Evolutionary conservation across 2,329 filamentous ascomycete species (phyloP), one percentile per base, ranked within the genome.

Genomic region (Sarocladium strictum): DNA sequence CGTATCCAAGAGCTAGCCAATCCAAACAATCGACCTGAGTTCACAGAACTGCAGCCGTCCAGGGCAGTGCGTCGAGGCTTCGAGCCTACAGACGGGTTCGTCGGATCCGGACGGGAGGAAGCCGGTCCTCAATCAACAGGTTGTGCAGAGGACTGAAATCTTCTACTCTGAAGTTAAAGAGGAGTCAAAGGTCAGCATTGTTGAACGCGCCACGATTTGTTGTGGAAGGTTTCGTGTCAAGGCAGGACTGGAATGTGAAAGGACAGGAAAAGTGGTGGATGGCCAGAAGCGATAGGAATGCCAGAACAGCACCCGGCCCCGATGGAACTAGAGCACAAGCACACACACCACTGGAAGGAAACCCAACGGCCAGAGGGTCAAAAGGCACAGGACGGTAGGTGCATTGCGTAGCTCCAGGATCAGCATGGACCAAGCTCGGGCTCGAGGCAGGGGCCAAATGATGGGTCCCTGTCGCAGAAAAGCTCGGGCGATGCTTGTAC

Each of bases 121-220:
- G 27, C 47, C 47, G 47, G 47, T 51, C 47, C 29, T 35, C 26
- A 29, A 15, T 51, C 47, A 35, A 51, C 35, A 29, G 29, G 27
- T n/a, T 15, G 15, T 35, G 47, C 14, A 26, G 29, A 32, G 47
- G 6, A 21, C 7, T 3, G 14, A 23, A 51, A n/a, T n/a, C n/a
- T n/a, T 21, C 29, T 35, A 51, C 17, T 19, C 47, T 51, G 47
- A 21, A 4, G 47, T 9, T 21, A 23, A 33, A 11, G 47, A 23
- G 11, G 29, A 51, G 4, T 26, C 47, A 51, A 51, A 24, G 14
- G 47, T 51, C 47, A 51, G 47, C 47, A 51, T 51, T 10, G n/a
- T 51, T 23, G 47, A 51, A 51, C 47, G 47, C 47, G 47, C 47
- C 47, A 29, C 47, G 47, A 35, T 33, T 51, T 51, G 47, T 51